phyloP scores from a whole-genome alignment of 129 eudicot genomes.

The Pseudognaphalium luteoalbum region DNA sequence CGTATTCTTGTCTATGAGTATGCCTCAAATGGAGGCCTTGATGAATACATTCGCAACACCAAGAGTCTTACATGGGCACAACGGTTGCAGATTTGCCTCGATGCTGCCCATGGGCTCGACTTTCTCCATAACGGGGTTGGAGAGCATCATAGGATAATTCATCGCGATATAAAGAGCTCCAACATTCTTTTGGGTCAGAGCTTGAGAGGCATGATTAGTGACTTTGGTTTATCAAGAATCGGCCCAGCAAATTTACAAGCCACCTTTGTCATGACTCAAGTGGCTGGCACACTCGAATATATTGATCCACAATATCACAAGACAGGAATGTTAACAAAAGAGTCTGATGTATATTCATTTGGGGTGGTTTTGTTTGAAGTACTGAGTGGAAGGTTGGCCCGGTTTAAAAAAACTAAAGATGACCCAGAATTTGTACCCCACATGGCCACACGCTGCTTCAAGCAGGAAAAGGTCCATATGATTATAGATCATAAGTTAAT shows the following conservation, averaged over 20 bases:
- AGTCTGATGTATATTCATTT: constrained; percentile 34
- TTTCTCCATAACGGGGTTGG: constrained; percentile 36
- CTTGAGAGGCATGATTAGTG: constrained; percentile 29
- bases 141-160: constrained; percentile 34
- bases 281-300: constrained; percentile 36
- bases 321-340: constrained; percentile 35
- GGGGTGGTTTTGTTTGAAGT: constrained; percentile 34
- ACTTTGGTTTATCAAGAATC: constrained; percentile 37
- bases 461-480: constrained; percentile 23
- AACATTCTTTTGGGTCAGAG: constrained; percentile 22
- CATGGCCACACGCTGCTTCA: constrained; percentile 31
- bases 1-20: constrained; percentile 38
- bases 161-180: constrained; percentile 36
- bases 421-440: constrained; percentile 31
- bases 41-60: constrained; percentile 8
- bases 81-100: constrained; percentile 32
- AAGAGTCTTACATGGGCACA: constrained; percentile 25
- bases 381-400: constrained; percentile 34
- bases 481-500: constrained; percentile 19
- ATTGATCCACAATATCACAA: constrained; percentile 39
- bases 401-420: too few species aligned
- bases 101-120: constrained; percentile 33
- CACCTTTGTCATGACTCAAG: constrained; percentile 35
- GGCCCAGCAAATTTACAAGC: constrained; percentile 37
- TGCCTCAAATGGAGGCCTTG: constrained; percentile 39